These are phyloP conservation scores for Suillus lakei DNA, from an alignment of 768 basidiomycete genomes.

Conservation along the genomic window DNA sequence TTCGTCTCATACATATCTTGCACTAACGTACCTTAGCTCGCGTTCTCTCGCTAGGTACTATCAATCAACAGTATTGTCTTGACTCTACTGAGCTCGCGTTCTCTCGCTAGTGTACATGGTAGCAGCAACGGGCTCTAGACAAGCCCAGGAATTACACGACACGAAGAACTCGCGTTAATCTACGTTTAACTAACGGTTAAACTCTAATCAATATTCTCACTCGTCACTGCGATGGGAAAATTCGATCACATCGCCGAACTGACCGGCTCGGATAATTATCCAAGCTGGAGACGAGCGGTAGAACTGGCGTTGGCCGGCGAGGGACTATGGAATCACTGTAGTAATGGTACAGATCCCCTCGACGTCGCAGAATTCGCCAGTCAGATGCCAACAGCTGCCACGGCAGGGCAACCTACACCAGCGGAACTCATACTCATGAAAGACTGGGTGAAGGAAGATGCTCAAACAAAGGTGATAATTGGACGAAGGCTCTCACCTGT, in stretches of 20 bases:
- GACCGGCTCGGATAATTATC: background rate
- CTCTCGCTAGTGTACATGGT: no score
- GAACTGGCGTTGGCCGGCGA: background rate
- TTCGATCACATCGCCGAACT: conserved; percentile 16
- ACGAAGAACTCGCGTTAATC: no score
- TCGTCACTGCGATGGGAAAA: conserved; percentile 7
- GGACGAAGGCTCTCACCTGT: background rate
- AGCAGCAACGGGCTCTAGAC: no score
- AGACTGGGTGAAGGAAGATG: conserved; percentile 10
- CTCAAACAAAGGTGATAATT: conserved; percentile 4
- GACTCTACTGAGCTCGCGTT: no score
- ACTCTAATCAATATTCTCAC: no score
- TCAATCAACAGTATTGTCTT: no score
- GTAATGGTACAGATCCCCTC: background rate
- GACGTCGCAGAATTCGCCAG: background rate
- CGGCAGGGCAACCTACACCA: background rate
- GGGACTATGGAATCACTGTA: conserved; percentile 4
- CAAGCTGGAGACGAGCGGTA: background rate
- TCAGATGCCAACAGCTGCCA: background rate
- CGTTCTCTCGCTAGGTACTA: no score
- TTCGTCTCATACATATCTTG: no score
- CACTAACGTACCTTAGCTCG: no score
- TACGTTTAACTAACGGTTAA: background rate
- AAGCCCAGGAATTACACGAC: no score
- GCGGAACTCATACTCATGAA: no score